A percentile compares a stretch with the other conserved stretches of the same genome.
Conservation (phyloP, 169 alveolate genomes). For the Plasmodium relictum region DNA sequence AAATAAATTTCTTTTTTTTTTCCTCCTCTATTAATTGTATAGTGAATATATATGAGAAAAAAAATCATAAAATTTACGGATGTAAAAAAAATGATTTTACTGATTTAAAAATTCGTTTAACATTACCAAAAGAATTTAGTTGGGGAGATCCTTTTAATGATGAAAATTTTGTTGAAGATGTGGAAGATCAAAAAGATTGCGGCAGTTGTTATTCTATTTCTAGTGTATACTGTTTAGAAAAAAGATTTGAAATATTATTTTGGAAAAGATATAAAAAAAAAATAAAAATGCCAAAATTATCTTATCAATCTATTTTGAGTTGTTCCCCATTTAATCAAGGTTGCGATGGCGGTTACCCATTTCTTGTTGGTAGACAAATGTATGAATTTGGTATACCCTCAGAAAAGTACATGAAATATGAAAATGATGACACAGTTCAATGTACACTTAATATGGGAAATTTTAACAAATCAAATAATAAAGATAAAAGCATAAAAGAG, state of each 20-base stretch:
- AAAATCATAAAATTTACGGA: constrained; percentile 15
- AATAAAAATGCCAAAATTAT: constrained; percentile 53
- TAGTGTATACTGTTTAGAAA: constrained; percentile 88
- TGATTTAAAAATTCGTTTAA: constrained; percentile 52
- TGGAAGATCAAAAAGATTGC: constrained; percentile 91
- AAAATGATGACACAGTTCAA: constrained; percentile 22
- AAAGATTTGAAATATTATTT: constrained; percentile 89
- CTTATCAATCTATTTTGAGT: constrained; percentile 77
- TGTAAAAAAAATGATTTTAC: constrained; percentile 8
- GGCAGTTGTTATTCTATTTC: constrained; percentile 97
- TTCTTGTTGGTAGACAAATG: constrained; percentile 91
- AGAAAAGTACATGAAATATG: constrained; percentile 73
- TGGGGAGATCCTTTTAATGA: constrained; percentile 88
- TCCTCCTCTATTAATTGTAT: not conserved
- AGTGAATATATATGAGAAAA: constrained; percentile 31
- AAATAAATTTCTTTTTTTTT: not conserved
- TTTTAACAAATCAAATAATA: not conserved
- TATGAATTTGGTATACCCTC: constrained; percentile 88
- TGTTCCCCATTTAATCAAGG: constrained; percentile 90
- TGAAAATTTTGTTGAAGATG: constrained; percentile 51
- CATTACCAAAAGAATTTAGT: constrained; percentile 81
- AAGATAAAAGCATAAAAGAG: constrained; percentile 8
- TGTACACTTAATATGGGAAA: constrained; percentile 22
- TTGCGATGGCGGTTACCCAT: constrained; percentile 94
- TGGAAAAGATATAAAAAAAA: constrained; percentile 80